Conservation (phyloP, 2,329 filamentous ascomycete genomes). For the Fusarium lateritium region DNA sequence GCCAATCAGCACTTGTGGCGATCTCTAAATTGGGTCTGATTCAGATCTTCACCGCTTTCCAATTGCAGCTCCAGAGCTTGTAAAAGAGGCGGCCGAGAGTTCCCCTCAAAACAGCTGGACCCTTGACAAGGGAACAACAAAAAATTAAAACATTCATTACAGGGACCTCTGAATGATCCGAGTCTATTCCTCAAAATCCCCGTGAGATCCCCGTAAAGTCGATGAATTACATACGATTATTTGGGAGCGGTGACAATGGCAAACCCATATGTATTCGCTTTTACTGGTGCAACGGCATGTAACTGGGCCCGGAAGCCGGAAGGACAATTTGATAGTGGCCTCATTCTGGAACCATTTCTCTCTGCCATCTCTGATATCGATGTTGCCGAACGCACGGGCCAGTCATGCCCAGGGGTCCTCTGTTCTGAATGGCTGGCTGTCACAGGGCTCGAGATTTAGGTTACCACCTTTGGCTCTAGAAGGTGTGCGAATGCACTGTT, state of each 20-base stretch:
- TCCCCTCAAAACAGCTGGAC: constrained; percentile 15
- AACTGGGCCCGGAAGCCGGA: constrained; percentile 53
- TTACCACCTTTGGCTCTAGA: constrained; percentile 13
- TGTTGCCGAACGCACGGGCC: constrained; percentile 37
- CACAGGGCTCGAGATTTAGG: constrained; percentile 44
- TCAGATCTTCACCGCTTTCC: constrained; percentile 43
- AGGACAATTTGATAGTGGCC: constrained; percentile 52
- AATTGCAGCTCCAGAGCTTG: constrained; percentile 19
- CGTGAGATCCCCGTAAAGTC: constrained; percentile 39
- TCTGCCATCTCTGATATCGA: constrained; percentile 41
- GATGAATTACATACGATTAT: constrained; percentile 36
- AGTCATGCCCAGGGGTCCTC: constrained; percentile 37
- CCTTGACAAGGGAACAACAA: constrained; percentile 18
- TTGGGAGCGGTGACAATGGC: constrained; percentile 36
- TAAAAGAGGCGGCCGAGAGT: constrained; percentile 5
- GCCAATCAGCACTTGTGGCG: constrained; percentile 13
- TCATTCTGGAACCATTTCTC: constrained; percentile 54
- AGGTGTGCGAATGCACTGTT: constrained; percentile 25
- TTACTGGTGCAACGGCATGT: constrained; percentile 36
- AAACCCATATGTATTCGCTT: constrained; percentile 19
- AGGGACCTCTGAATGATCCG: constrained; percentile 40
- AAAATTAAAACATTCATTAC: constrained; percentile 17
- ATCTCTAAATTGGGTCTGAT: constrained; percentile 25
- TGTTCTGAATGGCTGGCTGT: constrained; percentile 26
- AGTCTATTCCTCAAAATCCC: constrained; percentile 46